Conservation (phyloP, 257 asterid genomes). For the Penstemon newberryi region DNA sequence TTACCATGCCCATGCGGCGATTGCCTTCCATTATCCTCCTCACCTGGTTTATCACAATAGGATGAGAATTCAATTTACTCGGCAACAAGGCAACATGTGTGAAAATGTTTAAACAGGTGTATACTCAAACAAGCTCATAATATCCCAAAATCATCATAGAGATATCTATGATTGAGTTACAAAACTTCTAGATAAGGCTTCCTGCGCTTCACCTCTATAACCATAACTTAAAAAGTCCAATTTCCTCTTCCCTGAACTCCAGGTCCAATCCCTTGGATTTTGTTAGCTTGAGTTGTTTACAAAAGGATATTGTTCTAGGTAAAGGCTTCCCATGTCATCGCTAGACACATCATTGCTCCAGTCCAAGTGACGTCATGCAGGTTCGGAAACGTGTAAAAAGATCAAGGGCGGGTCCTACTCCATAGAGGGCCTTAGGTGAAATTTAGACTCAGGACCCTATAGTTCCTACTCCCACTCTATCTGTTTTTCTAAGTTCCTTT, state of each 20-base stretch:
- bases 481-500: not conserved
- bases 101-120: slow-evolving; percentile 5
- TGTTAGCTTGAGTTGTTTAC: not conserved
- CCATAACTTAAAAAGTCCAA: not conserved
- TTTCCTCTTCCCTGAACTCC: not conserved
- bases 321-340: slow-evolving; percentile 5
- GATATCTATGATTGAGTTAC: not conserved
- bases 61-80: slow-evolving; percentile 20
- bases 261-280: not conserved
- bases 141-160: not conserved
- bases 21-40: slow-evolving; percentile 99
- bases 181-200: not conserved
- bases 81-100: slow-evolving; percentile 12
- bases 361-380: not conserved
- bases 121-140: slow-evolving; percentile 7
- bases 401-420: no score
- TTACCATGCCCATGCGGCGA: slow-evolving; percentile 97
- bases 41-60: slow-evolving; percentile 53
- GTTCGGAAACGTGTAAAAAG: not conserved
- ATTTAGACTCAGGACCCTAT: no score
- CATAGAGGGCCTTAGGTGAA: no score
- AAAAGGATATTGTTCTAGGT: not conserved
- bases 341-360: not conserved
- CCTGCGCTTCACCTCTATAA: not conserved
- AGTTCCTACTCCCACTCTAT: no score